phyloP scores from a whole-genome alignment of 192 early-diverging fungal genomes.

The Thoreauomyces humboldtii region DNA sequence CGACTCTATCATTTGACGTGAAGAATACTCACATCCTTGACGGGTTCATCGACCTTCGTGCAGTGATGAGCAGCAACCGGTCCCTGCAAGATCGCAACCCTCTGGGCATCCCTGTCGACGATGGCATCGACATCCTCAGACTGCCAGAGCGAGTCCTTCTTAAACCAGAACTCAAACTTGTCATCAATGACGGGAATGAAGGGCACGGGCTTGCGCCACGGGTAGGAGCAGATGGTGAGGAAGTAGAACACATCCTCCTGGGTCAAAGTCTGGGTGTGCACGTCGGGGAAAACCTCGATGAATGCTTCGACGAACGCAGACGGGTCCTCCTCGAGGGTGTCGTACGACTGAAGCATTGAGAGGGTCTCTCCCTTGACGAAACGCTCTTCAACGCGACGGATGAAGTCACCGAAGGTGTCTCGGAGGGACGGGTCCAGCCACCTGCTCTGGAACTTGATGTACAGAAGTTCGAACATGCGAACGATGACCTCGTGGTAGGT shows the following conservation, averaged over 20 bases:
- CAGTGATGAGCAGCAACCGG: constrained; percentile 77
- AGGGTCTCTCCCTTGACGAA: constrained; percentile 58
- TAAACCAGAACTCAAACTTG: constrained; percentile 86
- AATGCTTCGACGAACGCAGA: constrained; percentile 64
- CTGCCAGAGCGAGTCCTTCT: constrained; percentile 89
- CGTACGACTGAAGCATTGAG: constrained; percentile 65
- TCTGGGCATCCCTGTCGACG: constrained; percentile 77
- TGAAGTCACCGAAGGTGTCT: constrained; percentile 74
- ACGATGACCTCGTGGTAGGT: constrained; percentile 85
- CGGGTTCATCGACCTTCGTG: constrained; percentile 75
- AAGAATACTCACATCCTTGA: constrained; percentile 62
- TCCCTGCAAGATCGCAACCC: constrained; percentile 86
- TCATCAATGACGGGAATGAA: constrained; percentile 85
- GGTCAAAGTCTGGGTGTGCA: constrained; percentile 69
- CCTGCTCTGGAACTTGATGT: constrained; percentile 62
- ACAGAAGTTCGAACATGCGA: constrained; percentile 82
- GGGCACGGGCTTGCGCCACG: constrained; percentile 82
- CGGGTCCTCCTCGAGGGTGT: constrained; percentile 60
- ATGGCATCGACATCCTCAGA: constrained; percentile 83
- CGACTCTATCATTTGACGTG: too few species aligned
- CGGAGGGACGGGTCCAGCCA: constrained; percentile 79
- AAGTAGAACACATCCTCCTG: constrained; percentile 85
- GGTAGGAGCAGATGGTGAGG: constrained; percentile 68
- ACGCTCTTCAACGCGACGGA: constrained; percentile 84
- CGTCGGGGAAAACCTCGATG: constrained; percentile 66